Evolutionary conservation across 768 basidiomycete species (phyloP), one percentile per base, ranked within the genome.

Genomic region (Mycena maculata): DNA sequence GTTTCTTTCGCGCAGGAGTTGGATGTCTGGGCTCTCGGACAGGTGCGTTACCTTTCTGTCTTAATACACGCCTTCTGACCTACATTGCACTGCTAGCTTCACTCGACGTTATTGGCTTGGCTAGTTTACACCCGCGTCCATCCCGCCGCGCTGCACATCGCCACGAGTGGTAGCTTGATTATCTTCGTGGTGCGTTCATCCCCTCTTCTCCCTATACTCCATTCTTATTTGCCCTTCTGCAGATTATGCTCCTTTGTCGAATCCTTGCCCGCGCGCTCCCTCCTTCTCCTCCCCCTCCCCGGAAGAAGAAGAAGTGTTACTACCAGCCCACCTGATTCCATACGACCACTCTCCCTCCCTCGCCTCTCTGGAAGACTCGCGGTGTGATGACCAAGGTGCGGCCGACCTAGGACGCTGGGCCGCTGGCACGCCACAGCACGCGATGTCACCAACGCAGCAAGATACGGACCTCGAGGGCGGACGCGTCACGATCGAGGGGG

Each of bases 401-500:
- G 27, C 23, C 47, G 47, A 48, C 47, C 27, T 13, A 15, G 42
- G 42, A 44, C 42, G 42, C 42, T 20, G 22, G 42, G 42, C 18
- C 42, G 42, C 42, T 44, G 15, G 48, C 48, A 28, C 48, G 23
- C 48, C 48, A 49, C 28, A 49, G 27, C 48, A 49, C 45, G 28
- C 54, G 54, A 56, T 13, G 9, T 16, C 38, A 58, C 6, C 47
- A 41, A 52, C 49, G 18, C 59, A 50, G 36, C 48, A 50, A 41
- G 59, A 42, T 20, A 28, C 48, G 38, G 59, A 52, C 48, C 39
- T 60, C 48, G 59, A 60, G 59, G 59, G 48, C 59, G 59, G 59
- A 60, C 59, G 59, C 59, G 59, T 31, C 47, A 60, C 58, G 36
- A 60, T 60, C 59, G 59, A 52, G 59, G 59, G 11, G 25, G 47